Percentiles rank a stretch among this genome's conserved stretches.
Evolutionary conservation across 129 eudicot genomes (phyloP).

Genomic region (Apium graveolens): DNA sequence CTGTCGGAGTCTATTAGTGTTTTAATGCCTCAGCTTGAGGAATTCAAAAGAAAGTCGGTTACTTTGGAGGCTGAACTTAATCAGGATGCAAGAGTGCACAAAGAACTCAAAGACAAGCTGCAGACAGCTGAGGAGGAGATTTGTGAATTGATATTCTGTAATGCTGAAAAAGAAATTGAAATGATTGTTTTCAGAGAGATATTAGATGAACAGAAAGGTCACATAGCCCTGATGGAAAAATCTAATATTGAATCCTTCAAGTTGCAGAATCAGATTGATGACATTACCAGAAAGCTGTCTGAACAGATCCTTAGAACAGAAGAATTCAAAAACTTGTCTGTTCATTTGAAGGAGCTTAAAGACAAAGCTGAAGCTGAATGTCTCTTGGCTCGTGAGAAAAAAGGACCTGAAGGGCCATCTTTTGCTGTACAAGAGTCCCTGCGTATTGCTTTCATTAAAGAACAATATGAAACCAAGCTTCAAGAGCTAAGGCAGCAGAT

Average conservation of each 20-base stretch:
- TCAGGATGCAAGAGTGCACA: constrained; percentile 25
- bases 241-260: constrained; percentile 26
- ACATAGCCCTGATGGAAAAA: constrained; percentile 16
- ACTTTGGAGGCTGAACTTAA: constrained; percentile 15
- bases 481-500: constrained; percentile 83
- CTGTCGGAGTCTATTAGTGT: constrained; percentile 32
- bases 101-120: constrained; percentile 29
- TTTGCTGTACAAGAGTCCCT: constrained; percentile 55
- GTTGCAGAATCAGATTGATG: constrained; percentile 33
- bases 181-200: constrained; percentile 44
- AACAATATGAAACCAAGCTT: constrained; percentile 65
- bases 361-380: constrained; percentile 67
- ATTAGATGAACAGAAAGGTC: constrained; percentile 35
- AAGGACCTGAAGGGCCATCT: constrained; percentile 50
- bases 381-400: constrained; percentile 41
- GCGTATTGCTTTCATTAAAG: constrained; percentile 78
- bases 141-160: constrained; percentile 26
- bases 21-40: constrained; percentile 25
- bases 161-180: constrained; percentile 45
- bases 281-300: constrained; percentile 55
- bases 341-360: constrained; percentile 82
- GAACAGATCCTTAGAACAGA: constrained; percentile 76
- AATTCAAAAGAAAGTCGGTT: constrained; percentile 21
- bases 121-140: constrained; percentile 31
- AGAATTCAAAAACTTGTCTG: constrained; percentile 74